These are phyloP conservation scores for Grifola frondosa DNA, from an alignment of 1,284 basidiomycete species.

Conservation along the genomic window DNA sequence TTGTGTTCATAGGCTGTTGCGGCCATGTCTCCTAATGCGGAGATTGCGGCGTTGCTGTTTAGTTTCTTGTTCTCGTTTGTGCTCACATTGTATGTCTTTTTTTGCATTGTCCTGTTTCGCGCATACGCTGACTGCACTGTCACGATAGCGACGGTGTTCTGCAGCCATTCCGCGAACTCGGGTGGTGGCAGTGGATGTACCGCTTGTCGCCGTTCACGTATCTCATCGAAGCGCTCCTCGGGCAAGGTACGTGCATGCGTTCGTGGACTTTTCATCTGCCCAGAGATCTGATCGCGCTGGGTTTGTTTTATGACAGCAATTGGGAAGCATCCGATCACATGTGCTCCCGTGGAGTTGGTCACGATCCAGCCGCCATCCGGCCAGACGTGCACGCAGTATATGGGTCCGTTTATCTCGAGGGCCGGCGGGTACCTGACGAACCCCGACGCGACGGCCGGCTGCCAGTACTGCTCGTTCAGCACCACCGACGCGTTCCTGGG, in stretches of 20 bases:
- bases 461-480: slow-evolving; percentile 54
- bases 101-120: not conserved
- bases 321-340: slow-evolving; percentile 45
- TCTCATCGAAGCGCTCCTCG: slow-evolving; percentile 57
- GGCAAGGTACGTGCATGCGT: slow-evolving; percentile 39
- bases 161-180: slow-evolving; percentile 62
- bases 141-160: slow-evolving; percentile 56
- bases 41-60: slow-evolving; percentile 68
- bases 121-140: slow-evolving; percentile 11
- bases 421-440: slow-evolving; percentile 71
- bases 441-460: slow-evolving; percentile 48
- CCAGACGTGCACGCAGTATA: slow-evolving; percentile 61
- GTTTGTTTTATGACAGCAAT: slow-evolving; percentile 20
- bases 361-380: slow-evolving; percentile 57
- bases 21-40: slow-evolving; percentile 61
- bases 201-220: slow-evolving; percentile 76
- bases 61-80: slow-evolving; percentile 63
- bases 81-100: slow-evolving; percentile 55
- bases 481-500: slow-evolving; percentile 60
- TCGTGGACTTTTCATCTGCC: not conserved
- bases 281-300: not conserved
- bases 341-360: slow-evolving; percentile 44
- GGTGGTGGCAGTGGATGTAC: slow-evolving; percentile 88
- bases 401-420: slow-evolving; percentile 51
- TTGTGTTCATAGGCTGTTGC: slow-evolving; percentile 58